phyloP scores from a whole-genome alignment of 2,329 filamentous ascomycete species.

The Ambrosiella xylebori region DNA sequence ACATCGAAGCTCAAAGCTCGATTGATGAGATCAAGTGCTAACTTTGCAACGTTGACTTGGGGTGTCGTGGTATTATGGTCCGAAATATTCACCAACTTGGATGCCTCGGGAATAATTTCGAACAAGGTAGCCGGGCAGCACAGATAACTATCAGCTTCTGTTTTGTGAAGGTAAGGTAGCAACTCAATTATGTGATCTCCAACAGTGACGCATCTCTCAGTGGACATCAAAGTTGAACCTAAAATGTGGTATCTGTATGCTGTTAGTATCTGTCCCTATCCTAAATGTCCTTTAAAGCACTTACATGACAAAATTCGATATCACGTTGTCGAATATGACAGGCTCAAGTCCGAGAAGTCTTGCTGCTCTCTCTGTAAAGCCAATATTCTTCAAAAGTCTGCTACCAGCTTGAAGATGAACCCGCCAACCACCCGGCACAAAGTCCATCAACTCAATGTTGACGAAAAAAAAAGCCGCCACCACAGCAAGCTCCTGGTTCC shows the following conservation, averaged over 20 bases:
- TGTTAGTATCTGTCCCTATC: not conserved
- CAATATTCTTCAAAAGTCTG: no score
- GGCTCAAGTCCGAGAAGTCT: conserved; percentile 8
- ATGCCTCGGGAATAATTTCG: conserved; percentile 27
- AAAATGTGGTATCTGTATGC: conserved; percentile 24
- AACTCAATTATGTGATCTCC: conserved; percentile 24
- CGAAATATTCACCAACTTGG: conserved; percentile 19
- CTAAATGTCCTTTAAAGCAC: conserved; percentile 13
- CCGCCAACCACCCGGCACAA: no score
- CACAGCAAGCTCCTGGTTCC: conserved; percentile 29
- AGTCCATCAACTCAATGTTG: no score
- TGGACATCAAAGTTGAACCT: conserved; percentile 23
- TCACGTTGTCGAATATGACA: conserved; percentile 25
- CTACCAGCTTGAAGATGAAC: no score
- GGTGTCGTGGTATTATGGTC: conserved; percentile 20
- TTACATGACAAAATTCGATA: conserved; percentile 32
- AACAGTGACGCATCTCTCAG: conserved; percentile 23
- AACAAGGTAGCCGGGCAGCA: conserved; percentile 28
- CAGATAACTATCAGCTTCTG: conserved; percentile 26
- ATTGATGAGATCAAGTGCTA: conserved; percentile 24
- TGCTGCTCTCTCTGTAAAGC: no score
- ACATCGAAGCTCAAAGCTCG: conserved; percentile 27
- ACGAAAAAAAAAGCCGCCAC: conserved; percentile 32
- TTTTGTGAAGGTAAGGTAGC: conserved; percentile 24
- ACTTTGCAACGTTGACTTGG: conserved; percentile 19